Percentiles rank a stretch among this genome's conserved stretches.
These are phyloP conservation scores for Byssothecium circinans DNA, from an alignment of 2,329 filamentous ascomycete species.

Conservation along the genomic window DNA sequence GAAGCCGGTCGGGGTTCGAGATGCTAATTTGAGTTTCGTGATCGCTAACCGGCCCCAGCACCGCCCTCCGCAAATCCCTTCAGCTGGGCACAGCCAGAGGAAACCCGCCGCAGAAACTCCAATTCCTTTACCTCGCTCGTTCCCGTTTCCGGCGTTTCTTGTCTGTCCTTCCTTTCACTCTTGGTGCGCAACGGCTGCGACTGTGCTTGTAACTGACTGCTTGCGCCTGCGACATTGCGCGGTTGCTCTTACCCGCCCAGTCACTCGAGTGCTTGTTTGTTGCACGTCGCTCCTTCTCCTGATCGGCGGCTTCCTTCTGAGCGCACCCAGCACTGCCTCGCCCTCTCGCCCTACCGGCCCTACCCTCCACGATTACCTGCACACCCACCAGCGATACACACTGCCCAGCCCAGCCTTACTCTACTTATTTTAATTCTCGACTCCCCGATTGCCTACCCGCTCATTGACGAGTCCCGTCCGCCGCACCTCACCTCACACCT, in stretches of 20 bases:
- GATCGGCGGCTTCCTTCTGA: constrained; percentile 5
- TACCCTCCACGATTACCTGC: no score
- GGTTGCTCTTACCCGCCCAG: neutral
- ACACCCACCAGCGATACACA: no score
- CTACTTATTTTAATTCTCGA: constrained; percentile 2
- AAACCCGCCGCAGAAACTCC: no score
- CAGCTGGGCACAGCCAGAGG: constrained; percentile 2
- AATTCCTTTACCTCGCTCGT: neutral
- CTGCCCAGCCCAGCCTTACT: neutral
- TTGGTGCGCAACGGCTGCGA: no score
- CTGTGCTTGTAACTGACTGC: no score
- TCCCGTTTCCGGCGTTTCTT: constrained; percentile 4
- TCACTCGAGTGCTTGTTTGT: neutral
- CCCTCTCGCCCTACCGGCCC: constrained; percentile 2
- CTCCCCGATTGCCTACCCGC: neutral
- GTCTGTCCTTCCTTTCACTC: constrained; percentile 10
- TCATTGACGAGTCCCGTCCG: neutral
- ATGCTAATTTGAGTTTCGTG: neutral
- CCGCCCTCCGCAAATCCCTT: neutral
- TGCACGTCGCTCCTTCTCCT: constrained; percentile 6
- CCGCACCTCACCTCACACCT: neutral
- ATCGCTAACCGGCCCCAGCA: neutral
- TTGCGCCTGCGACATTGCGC: neutral
- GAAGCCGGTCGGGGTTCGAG: neutral
- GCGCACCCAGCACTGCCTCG: constrained; percentile 10